Evolutionary conservation across 2,329 filamentous ascomycete genomes (phyloP), one percentile per base, ranked within the genome.

Genomic region (Claviceps pazoutovae): DNA sequence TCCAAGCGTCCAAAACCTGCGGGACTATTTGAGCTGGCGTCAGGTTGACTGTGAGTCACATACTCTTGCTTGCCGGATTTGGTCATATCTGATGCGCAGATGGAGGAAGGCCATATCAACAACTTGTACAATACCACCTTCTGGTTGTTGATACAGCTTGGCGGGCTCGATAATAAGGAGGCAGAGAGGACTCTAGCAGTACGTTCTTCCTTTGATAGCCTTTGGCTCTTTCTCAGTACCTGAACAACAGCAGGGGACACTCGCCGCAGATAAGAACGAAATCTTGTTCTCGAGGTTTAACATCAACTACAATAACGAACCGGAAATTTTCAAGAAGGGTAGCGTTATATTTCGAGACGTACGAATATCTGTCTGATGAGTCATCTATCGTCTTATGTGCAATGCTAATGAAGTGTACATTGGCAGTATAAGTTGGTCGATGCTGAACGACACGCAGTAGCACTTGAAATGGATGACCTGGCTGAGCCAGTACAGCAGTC

Each of bases 41-140:
- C 93, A 98, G 68, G 93, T 87, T 44, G 93, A 98, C 66, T 97
- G 93, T 93, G 65, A 66, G 83, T 50, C 23, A 21, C 16, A 7
- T 14, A 23, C 5, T 16, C 4, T 4, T 14, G 13, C 2, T 34
- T 5, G 30, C 16, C 7, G 1, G 21, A 51, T 19, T 23, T 6
- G 13, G 17, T n/a, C 17, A 36, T 42, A 17, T 59, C 62, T 55
- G 65, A 34, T 58, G 62, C 54, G 65, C 38, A 3, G 11, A 23
- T 0, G 9, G 9, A 54, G 91, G 6, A n/a, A 54, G 87, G 87
- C 58, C 93, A 98, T 65, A 95, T 98, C 60, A 98, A 98, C 67
- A 98, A 98, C 62, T 78, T 98, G 4, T 98, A 96, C 68, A 98
- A 98, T 65, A 98, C 93, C 0, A 88, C 88, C 0, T 97, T 97